Evolutionary conservation across 306 rosid species (phyloP).

Genomic region (Medicago arabica): DNA sequence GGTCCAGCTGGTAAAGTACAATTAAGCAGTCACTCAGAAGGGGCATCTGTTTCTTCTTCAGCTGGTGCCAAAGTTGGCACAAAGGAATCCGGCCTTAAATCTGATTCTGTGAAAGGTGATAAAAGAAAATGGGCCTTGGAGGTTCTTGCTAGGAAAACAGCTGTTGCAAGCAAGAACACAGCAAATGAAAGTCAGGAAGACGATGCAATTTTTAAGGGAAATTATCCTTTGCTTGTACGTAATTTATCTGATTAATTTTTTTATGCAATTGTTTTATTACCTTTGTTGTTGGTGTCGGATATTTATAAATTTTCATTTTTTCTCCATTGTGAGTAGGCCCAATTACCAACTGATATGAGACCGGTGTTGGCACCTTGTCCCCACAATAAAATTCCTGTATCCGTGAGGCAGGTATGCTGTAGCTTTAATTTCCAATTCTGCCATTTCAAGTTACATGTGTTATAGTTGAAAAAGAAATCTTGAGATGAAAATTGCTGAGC

Average conservation of each 20-base stretch:
- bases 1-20: conserved; percentile 53
- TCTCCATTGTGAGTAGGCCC: conserved; percentile 73
- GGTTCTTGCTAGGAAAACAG: conserved; percentile 86
- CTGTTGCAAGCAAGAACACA: conserved; percentile 54
- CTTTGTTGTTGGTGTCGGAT: conserved; percentile 30
- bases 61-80: conserved; percentile 55
- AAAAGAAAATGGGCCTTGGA: conserved; percentile 97
- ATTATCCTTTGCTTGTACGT: conserved; percentile 90
- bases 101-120: conserved; percentile 62
- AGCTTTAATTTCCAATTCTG: conserved; percentile 34
- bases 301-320: conserved; percentile 42
- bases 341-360: conserved; percentile 87
- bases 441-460: conserved; percentile 9
- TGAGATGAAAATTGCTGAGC: conserved; percentile 11
- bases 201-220: conserved; percentile 65
- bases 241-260: conserved; percentile 42
- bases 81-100: conserved; percentile 54
- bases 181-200: conserved; percentile 64
- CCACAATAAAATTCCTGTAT: conserved; percentile 79
- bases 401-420: conserved; percentile 89
- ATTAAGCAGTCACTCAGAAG: conserved; percentile 49
- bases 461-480: conserved; percentile 21
- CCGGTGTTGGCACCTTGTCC: conserved; percentile 71
- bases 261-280: conserved; percentile 33
- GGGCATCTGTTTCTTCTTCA: conserved; percentile 53